A percentile compares a stretch with the other conserved stretches of the same genome.
These are phyloP conservation scores for Linderina pennispora DNA, from an alignment of 192 early-diverging fungal species.

Conservation along the genomic window DNA sequence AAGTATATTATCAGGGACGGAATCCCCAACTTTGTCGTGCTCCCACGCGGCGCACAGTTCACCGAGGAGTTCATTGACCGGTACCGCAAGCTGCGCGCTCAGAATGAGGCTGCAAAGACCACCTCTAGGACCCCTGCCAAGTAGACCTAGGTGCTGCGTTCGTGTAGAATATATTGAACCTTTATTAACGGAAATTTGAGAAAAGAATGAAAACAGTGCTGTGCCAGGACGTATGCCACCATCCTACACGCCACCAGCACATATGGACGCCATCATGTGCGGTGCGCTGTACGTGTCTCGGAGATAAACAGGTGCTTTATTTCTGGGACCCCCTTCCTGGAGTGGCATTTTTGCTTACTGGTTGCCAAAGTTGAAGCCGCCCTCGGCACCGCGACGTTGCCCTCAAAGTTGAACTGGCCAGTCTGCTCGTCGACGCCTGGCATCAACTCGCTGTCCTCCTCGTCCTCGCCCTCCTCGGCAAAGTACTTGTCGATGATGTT, in stretches of 20 bases:
- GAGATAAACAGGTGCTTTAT: too few species aligned
- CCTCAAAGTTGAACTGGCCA: constrained; percentile 74
- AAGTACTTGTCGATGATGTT: constrained; percentile 96
- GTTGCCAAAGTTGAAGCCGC: constrained; percentile 75
- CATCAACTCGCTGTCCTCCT: constrained; percentile 53
- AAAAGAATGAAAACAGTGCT: not conserved
- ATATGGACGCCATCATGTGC: too few species aligned
- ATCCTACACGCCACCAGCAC: too few species aligned
- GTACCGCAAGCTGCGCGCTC: constrained; percentile 50
- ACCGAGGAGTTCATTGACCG: constrained; percentile 55
- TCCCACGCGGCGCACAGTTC: constrained; percentile 62
- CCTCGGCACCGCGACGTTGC: constrained; percentile 60
- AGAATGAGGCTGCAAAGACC: constrained; percentile 10
- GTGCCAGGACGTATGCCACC: too few species aligned
- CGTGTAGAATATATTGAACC: not conserved
- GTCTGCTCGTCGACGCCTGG: constrained; percentile 69
- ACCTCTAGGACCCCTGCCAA: not conserved
- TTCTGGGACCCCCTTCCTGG: too few species aligned
- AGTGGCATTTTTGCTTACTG: too few species aligned
- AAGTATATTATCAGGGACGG: constrained; percentile 78
- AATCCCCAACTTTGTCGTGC: constrained; percentile 77
- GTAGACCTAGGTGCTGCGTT: too few species aligned
- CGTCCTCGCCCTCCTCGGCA: constrained; percentile 77
- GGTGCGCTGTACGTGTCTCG: too few species aligned
- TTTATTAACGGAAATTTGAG: too few species aligned